Evolutionary conservation across 139 green algal genomes (phyloP).

Genomic region (Chlorella sp.): DNA sequence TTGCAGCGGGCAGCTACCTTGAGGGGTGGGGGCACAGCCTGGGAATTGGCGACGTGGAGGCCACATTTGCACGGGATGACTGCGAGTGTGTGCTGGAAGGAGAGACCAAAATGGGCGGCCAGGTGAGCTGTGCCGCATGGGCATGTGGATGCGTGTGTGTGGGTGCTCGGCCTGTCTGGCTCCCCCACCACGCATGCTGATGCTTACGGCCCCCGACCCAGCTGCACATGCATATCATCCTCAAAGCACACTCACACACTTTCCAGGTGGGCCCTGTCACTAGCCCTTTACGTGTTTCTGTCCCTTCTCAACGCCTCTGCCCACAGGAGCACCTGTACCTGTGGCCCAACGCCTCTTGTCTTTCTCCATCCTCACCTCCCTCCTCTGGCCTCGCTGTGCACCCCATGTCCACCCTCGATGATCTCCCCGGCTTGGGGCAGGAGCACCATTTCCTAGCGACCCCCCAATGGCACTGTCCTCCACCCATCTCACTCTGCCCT

Average conservation of each 20-base stretch:
- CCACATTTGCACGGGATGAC: background rate
- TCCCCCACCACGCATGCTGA: no score
- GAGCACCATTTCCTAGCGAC: conserved; percentile 87
- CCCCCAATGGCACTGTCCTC: background rate
- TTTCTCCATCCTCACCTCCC: no score
- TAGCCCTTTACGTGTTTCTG: no score
- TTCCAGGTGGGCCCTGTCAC: no score
- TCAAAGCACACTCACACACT: no score
- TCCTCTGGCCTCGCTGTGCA: background rate
- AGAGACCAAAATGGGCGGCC: conserved; percentile 77
- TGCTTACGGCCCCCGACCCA: no score
- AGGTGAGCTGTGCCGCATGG: conserved; percentile 55
- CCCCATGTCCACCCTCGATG: no score
- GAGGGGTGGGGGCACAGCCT: conserved; percentile 58
- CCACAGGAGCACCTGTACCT: no score
- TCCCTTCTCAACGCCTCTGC: no score
- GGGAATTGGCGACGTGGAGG: conserved; percentile 43
- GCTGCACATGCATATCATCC: no score
- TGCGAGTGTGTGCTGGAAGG: conserved; percentile 71
- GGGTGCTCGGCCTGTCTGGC: no score
- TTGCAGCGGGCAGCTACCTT: conserved; percentile 16
- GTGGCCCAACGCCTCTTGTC: no score
- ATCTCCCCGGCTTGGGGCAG: conserved; percentile 40
- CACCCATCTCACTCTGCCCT: background rate
- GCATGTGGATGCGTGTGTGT: background rate